A percentile compares a stretch with the other conserved stretches of the same genome.
phyloP scores from a whole-genome alignment of 345 rosid genomes.

The Populus tremula region DNA sequence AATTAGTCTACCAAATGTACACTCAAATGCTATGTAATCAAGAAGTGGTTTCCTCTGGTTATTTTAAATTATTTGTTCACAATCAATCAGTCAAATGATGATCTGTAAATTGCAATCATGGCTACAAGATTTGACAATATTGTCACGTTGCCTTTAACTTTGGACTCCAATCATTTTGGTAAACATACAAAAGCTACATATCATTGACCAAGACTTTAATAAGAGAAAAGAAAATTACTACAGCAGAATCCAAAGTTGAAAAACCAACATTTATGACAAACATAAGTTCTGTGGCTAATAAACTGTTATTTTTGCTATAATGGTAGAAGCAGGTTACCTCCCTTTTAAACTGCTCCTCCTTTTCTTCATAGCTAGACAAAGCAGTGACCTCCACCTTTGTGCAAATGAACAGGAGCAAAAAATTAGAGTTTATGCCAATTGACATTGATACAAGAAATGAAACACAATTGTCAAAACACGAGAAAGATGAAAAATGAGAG shows the following conservation, averaged over 20 bases:
- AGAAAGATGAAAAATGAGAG: neutral
- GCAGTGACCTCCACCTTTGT: slow-evolving; percentile 38
- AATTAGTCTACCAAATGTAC: neutral
- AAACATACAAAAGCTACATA: neutral
- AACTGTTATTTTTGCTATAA: neutral
- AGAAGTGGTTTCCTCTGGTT: too few relatives aligned
- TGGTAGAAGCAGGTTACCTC: slow-evolving; percentile 29
- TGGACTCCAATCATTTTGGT: neutral
- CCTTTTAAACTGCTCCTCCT: slow-evolving; percentile 34
- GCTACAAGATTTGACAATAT: too few relatives aligned
- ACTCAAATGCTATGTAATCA: too few relatives aligned
- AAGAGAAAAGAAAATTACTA: neutral
- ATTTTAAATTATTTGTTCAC: too few relatives aligned
- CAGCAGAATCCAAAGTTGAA: neutral
- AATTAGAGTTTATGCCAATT: neutral
- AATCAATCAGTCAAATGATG: too few relatives aligned
- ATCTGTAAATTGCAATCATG: too few relatives aligned
- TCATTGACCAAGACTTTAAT: neutral
- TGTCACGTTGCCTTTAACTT: neutral
- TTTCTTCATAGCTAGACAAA: slow-evolving; percentile 37
- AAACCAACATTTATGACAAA: neutral
- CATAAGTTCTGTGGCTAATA: neutral
- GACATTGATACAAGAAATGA: neutral
- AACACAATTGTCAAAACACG: neutral
- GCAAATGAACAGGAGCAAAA: slow-evolving; percentile 1